These are phyloP conservation scores for Paramecium biaurelia DNA, from an alignment of 73 alveolate species.

Conservation along the genomic window DNA sequence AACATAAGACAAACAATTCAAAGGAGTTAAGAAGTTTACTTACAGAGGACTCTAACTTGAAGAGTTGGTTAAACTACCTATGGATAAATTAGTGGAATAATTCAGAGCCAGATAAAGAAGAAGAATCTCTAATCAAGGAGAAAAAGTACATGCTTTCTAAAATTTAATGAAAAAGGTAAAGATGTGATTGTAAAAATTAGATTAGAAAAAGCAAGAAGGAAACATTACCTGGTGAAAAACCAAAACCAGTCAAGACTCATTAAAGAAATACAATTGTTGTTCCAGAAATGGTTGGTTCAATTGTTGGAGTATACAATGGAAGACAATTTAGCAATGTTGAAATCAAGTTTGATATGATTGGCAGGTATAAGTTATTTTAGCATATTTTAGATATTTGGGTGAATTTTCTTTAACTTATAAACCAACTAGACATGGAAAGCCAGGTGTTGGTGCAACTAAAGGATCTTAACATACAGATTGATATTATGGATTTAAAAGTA, in stretches of 20 bases:
- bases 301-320: conserved; percentile 93
- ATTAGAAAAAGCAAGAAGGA: conserved; percentile 72
- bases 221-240: conserved; percentile 92
- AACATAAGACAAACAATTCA: conserved; percentile 25
- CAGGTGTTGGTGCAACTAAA: conserved; percentile 81
- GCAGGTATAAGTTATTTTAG: conserved; percentile 58
- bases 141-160: conserved; percentile 27
- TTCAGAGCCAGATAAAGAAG: conserved; percentile 52
- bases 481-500: conserved; percentile 28
- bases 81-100: conserved; percentile 35
- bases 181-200: not conserved
- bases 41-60: conserved; percentile 51
- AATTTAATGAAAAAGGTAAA: conserved; percentile 25
- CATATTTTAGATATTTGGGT: conserved; percentile 65
- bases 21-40: conserved; percentile 49
- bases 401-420: conserved; percentile 77
- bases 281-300: conserved; percentile 95
- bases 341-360: conserved; percentile 96
- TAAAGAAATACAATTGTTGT: conserved; percentile 90
- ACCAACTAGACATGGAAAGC: conserved; percentile 78
- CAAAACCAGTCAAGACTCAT: conserved; percentile 95
- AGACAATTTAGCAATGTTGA: conserved; percentile 89
- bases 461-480: conserved; percentile 60
- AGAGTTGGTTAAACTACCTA: conserved; percentile 24
- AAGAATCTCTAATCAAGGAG: not conserved